Evolutionary conservation across 768 basidiomycete genomes (phyloP).

Genomic region (Russula sp.): DNA sequence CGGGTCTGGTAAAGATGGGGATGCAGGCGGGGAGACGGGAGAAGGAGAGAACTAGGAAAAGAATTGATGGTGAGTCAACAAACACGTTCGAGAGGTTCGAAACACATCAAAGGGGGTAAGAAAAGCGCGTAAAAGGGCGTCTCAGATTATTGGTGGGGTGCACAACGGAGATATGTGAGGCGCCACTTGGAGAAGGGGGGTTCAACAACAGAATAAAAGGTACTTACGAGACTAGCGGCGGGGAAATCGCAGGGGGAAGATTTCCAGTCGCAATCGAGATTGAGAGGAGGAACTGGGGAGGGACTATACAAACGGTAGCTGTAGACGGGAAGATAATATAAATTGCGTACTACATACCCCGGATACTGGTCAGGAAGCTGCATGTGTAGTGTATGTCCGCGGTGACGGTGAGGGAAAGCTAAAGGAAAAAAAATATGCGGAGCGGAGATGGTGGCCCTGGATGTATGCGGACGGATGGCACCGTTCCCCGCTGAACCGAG

Average conservation of each 20-base stretch:
- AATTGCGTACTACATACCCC: conserved; percentile 11
- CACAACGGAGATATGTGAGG: conserved; percentile 2
- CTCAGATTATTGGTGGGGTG: background rate
- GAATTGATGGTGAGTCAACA: conserved; percentile 7
- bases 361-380: conserved; percentile 22
- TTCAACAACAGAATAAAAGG: background rate
- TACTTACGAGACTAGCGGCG: conserved; percentile 10
- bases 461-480: background rate
- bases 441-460: conserved; percentile 11
- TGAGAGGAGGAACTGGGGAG: conserved; percentile 9
- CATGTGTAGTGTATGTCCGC: conserved; percentile 20
- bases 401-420: background rate
- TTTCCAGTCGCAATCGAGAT: conserved; percentile 8
- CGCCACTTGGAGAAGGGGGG: background rate
- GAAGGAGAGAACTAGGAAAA: conserved; percentile 15
- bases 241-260: background rate
- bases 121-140: conserved; percentile 8
- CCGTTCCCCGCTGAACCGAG: background rate
- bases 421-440: background rate
- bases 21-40: conserved; percentile 8
- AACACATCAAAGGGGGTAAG: background rate
- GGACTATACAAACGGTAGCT: background rate
- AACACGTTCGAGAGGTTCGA: background rate
- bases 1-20: conserved; percentile 3
- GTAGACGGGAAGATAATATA: conserved; percentile 4